phyloP scores from a whole-genome alignment of 2,329 filamentous ascomycete species.

The Drechslerella dactyloides region DNA sequence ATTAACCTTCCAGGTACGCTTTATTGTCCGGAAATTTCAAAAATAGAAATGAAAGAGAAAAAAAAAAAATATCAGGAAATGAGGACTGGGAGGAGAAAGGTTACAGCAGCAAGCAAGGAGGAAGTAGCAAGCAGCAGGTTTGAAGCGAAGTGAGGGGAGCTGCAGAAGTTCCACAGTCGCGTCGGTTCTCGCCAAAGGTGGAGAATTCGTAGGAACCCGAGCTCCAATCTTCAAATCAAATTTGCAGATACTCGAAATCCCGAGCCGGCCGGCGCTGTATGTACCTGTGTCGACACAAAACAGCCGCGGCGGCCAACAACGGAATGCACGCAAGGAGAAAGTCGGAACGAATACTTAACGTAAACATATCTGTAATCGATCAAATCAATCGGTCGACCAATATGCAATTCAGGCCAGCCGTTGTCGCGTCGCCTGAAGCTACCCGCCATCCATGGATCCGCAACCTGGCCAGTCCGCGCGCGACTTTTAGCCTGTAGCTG shows the following conservation, averaged over 20 bases:
- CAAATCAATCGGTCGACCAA: background rate
- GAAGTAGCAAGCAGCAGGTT: background rate
- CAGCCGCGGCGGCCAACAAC: background rate
- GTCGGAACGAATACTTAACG: background rate
- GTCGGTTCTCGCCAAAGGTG: background rate
- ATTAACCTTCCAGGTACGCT: background rate
- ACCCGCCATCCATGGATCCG: background rate
- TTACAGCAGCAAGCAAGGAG: background rate
- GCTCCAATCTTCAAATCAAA: too few relatives aligned
- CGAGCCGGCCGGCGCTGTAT: too few relatives aligned
- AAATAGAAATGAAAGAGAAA: conserved; percentile 1
- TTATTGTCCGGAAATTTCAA: background rate
- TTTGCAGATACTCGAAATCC: too few relatives aligned
- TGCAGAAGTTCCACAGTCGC: background rate
- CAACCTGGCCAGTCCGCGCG: too few relatives aligned
- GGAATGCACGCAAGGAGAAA: background rate
- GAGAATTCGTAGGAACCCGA: background rate
- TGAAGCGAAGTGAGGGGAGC: background rate
- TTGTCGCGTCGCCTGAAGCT: background rate
- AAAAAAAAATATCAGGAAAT: background rate
- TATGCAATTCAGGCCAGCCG: conserved; percentile 3
- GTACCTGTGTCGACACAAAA: too few relatives aligned
- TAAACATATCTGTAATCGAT: conserved; percentile 1
- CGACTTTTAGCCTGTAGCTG: too few relatives aligned
- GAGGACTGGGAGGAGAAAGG: background rate